Evolutionary conservation across 352 stramenopile species (phyloP), one percentile per base, ranked within the genome.

Genomic region (Phytophthora pluvialis): DNA sequence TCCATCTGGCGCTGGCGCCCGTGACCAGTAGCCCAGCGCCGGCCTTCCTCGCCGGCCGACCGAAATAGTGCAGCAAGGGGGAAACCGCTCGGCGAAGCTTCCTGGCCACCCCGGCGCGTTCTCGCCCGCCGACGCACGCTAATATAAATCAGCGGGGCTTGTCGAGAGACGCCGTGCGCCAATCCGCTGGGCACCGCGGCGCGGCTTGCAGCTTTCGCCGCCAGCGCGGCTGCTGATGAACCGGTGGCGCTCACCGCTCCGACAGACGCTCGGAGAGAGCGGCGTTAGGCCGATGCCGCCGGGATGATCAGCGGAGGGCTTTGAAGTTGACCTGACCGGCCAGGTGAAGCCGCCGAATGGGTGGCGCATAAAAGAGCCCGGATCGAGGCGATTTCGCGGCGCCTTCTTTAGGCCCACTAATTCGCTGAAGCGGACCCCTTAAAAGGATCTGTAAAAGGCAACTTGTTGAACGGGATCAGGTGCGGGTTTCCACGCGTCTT

Each of bases 111-210:
- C 60, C 21, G 25, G 63, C 56, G 64, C 31, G 64, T 68, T 72
- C 64, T 68, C 57, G 36, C 64, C 64, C 36, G 32, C 42, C 51
- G 54, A 59, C 63, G 63, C 36, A 51, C 26, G 64, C 50, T 55
- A 72, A 68, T 64, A 50, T 72, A 72, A 64, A 62, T 68, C 58
- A 72, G 58, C 32, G 28, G 26, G 26, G 32, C 40, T 52, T 55
- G 57, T 36, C n/a, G 25, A 67, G 50, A 62, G 60, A 63, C 45
- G 10, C 45, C 53, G 45, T 55, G 21, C 26, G 21, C 33, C 61
- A 53, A 68, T 67, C 50, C 42, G 43, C 25, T 5, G 6, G 25
- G 31, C 28, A 45, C 28, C 11, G 18, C 43, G 16, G 42, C 31
- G 50, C 36, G 49, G 35, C 16, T 12, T 44, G 49, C 25, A 46